These are phyloP conservation scores for Aspergillus ustus DNA, from an alignment of 2,329 filamentous ascomycete species.

Conservation along the genomic window DNA sequence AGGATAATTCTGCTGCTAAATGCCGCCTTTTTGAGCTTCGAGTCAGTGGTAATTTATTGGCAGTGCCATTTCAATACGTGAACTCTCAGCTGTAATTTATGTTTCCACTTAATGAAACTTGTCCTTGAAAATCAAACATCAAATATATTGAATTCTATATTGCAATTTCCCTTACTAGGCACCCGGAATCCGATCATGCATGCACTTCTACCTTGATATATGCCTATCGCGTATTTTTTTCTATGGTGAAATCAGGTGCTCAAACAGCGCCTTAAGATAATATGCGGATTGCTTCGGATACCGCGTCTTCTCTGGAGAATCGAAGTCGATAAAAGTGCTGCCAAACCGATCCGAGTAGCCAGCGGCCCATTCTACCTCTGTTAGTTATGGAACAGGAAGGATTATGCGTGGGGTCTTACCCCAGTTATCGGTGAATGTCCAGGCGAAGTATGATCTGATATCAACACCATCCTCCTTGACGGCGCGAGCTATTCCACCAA, in stretches of 20 bases:
- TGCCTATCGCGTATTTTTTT: background rate
- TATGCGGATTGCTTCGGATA: slow-evolving; percentile 78
- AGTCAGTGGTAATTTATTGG: background rate
- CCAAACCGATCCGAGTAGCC: slow-evolving; percentile 81
- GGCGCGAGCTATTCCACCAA: slow-evolving; percentile 64
- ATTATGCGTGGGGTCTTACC: slow-evolving; percentile 44
- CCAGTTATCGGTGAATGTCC: slow-evolving; percentile 73
- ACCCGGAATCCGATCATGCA: background rate
- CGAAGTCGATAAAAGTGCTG: slow-evolving; percentile 76
- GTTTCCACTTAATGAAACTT: no score
- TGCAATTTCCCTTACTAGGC: background rate
- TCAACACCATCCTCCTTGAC: slow-evolving; percentile 69
- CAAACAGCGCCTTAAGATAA: slow-evolving; percentile 70
- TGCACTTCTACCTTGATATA: background rate
- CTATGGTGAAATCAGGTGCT: slow-evolving; percentile 57
- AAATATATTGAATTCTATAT: background rate
- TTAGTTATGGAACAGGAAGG: slow-evolving; percentile 1
- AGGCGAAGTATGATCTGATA: slow-evolving; percentile 76
- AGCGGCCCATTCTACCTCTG: slow-evolving; percentile 71
- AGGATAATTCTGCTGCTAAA: slow-evolving; percentile 4
- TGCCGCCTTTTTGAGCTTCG: background rate
- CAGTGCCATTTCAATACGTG: background rate
- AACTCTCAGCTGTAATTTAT: background rate
- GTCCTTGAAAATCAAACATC: no score
- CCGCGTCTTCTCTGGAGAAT: slow-evolving; percentile 69